phyloP scores from a whole-genome alignment of 164 flowering plant species.

The Stephania cephalantha region DNA sequence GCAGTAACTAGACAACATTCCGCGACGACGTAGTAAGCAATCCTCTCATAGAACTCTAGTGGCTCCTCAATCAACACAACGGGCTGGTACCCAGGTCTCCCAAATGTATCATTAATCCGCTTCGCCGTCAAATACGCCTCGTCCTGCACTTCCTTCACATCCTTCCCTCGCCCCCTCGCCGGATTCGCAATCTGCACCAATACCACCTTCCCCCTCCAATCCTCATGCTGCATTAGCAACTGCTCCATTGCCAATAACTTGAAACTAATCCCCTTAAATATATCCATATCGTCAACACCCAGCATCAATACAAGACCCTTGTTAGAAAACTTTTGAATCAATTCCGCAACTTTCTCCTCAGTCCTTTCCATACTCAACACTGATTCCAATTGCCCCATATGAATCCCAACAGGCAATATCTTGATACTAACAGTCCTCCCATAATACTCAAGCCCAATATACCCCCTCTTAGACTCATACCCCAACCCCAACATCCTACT shows the following conservation, averaged over 20 bases:
- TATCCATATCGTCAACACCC: constrained; percentile 23
- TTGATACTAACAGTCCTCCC: constrained; percentile 20
- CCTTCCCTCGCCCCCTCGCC: constrained; percentile 18
- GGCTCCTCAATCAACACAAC: constrained; percentile 17
- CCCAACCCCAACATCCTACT: constrained; percentile 15
- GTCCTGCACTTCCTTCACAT: constrained; percentile 17
- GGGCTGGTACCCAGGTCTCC: constrained; percentile 14
- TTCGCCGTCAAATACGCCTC: constrained; percentile 12
- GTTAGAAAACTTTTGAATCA: constrained; percentile 6
- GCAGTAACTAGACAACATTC: constrained; percentile 20
- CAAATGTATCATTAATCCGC: constrained; percentile 16
- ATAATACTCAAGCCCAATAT: constrained; percentile 18
- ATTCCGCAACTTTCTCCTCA: constrained; percentile 8
- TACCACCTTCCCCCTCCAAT: constrained; percentile 19
- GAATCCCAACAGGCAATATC: constrained; percentile 18
- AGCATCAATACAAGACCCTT: constrained; percentile 15
- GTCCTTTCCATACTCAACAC: constrained; percentile 14
- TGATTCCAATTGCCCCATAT: constrained; percentile 18
- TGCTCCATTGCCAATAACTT: constrained; percentile 20
- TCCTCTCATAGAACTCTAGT: constrained; percentile 13
- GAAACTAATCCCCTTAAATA: constrained; percentile 19
- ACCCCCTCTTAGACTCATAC: constrained; percentile 18
- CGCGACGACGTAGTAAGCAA: constrained; percentile 19
- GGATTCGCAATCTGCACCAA: constrained; percentile 23
- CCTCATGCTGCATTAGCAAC: constrained; percentile 13